Conservation (phyloP, 352 stramenopile genomes). For the Lagenidium giganteum region DNA sequence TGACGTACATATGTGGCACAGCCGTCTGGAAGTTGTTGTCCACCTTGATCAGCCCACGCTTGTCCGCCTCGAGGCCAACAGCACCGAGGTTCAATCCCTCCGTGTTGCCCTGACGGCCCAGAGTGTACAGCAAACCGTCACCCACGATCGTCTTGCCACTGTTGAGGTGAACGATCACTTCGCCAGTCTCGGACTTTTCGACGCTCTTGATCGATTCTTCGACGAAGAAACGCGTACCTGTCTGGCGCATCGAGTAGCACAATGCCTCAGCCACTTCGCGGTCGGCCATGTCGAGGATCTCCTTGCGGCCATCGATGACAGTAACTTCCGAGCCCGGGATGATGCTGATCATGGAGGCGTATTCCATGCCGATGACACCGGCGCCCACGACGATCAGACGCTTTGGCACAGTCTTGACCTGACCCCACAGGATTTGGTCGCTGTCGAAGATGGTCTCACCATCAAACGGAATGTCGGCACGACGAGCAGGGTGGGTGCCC, state of each 20-base stretch:
- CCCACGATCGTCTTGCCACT: constrained; percentile 84
- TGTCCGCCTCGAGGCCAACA: constrained; percentile 74
- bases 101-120: constrained; percentile 83
- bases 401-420: constrained; percentile 64
- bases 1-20: constrained; percentile 82
- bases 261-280: constrained; percentile 83
- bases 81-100: constrained; percentile 78
- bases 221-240: constrained; percentile 80
- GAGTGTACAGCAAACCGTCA: constrained; percentile 83
- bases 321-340: constrained; percentile 87
- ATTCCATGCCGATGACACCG: constrained; percentile 90
- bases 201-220: constrained; percentile 77
- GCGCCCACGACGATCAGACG: constrained; percentile 79
- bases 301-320: constrained; percentile 83
- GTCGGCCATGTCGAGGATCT: constrained; percentile 88
- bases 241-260: constrained; percentile 86
- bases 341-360: constrained; percentile 90
- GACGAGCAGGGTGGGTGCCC: constrained; percentile 76
- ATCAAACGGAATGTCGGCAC: constrained; percentile 82
- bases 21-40: constrained; percentile 87
- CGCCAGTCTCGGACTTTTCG: constrained; percentile 49
- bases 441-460: constrained; percentile 83
- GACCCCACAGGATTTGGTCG: constrained; percentile 81
- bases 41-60: constrained; percentile 80
- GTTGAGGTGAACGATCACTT: constrained; percentile 77